Base-by-base conservation (phyloP, 1,284 basidiomycete genomes). In the Pseudozyma tsukubaensis region DNA sequence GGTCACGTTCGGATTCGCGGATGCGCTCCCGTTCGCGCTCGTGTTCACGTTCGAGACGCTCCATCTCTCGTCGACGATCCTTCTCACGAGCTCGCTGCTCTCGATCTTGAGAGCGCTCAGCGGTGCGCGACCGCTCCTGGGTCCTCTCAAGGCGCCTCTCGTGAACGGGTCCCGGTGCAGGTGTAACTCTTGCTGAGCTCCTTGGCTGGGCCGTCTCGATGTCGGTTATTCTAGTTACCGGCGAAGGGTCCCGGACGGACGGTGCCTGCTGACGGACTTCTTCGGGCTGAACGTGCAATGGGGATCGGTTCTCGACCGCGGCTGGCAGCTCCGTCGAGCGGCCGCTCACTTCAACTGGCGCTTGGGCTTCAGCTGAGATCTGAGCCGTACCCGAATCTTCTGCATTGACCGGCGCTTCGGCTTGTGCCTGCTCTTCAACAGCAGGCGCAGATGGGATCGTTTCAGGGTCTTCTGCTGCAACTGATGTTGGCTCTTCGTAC, bases 11-110 rank as follows among this genome's bases (percentile, higher is more conserved):
- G 12, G 72, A 60, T 36, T 75, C 72, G 40, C 72, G 68, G n/a
- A 75, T 59, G 18, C 68, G 72, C 39, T 75, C 72, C 4, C 67
- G 59, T 40, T 75, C 72, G 8, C 72, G 68, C 50, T 75, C 72
- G 10, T 68, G 50, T 42, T 75, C 72, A 29, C 72, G 59, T 24
- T 71, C 61, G 8, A 59, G 16, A 11, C 64, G 63, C 42, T 75
- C 72, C 34, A 68, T 60, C 55, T 75, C 72, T 47, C 59, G 64
- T 36, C 72, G 56, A 13, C 72, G 67, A 10, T 75, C 72, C 34
- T 67, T 70, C 48, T 73, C 71, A 11, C 61, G 56, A 16, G 65
- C 71, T 8, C 71, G 71, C 53, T 68, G 71, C 48, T 73, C 71
- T 40, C 61, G 65, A n/a, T 73, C 71, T 39, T 68, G 65, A 16